Conservation (phyloP, 2,329 filamentous ascomycete species). For the Colletotrichum sp. region DNA sequence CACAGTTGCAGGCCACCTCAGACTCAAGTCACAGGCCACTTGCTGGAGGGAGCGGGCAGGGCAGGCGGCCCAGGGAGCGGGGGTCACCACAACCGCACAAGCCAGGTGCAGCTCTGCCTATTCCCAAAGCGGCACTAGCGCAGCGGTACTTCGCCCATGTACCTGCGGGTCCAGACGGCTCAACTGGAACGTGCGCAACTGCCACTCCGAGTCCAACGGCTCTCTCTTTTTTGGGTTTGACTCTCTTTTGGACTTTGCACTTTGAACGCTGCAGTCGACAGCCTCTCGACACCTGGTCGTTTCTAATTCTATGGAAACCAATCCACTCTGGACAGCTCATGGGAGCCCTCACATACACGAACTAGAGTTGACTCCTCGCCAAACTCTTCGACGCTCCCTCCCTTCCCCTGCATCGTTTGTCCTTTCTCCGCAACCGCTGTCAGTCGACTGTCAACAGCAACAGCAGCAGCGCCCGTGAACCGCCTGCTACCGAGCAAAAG, state of each 20-base stretch:
- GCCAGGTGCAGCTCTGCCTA: not conserved
- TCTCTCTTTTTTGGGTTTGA: not conserved
- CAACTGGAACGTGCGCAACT: not conserved
- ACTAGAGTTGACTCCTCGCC: not conserved
- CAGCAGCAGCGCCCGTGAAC: not conserved
- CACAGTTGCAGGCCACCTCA: not conserved
- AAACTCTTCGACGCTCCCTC: not conserved
- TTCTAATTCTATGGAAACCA: not conserved
- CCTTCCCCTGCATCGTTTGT: not conserved
- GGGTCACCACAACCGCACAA: not conserved
- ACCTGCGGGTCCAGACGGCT: not conserved
- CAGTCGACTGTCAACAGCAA: not conserved
- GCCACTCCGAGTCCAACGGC: not conserved
- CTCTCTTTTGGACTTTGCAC: not conserved
- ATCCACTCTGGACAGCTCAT: slow-evolving; percentile 4
- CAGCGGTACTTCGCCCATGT: not conserved
- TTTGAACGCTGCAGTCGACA: not conserved
- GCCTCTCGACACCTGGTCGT: not conserved
- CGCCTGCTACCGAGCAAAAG: slow-evolving; percentile 1
- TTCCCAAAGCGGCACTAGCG: not conserved
- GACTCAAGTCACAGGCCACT: not conserved
- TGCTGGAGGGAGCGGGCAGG: not conserved
- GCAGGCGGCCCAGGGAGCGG: not conserved
- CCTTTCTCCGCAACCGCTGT: not conserved
- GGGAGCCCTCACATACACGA: slow-evolving; percentile 13